Evolutionary conservation across 805 yeast species (phyloP).

Genomic region (Candida cerambycidarum): DNA sequence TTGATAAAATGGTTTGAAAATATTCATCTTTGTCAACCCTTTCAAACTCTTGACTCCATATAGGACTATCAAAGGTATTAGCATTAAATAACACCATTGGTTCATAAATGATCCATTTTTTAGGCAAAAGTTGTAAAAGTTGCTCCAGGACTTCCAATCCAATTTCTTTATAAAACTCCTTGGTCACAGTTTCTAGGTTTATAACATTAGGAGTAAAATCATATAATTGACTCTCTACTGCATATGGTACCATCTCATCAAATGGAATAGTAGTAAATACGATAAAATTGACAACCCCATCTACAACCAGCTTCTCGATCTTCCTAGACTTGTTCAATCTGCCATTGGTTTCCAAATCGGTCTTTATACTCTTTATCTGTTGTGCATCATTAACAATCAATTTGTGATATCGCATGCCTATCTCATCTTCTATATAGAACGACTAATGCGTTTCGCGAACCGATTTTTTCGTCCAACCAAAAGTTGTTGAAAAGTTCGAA

Average conservation of each 20-base stretch:
- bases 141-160: slow-evolving; percentile 1
- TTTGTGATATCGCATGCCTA: slow-evolving; percentile 8
- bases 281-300: background rate
- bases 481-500: slow-evolving; percentile 8
- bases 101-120: slow-evolving; percentile 61
- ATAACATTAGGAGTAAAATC: slow-evolving; percentile 4
- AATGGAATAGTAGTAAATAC: slow-evolving; percentile 4
- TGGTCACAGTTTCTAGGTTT: background rate
- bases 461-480: slow-evolving; percentile 16
- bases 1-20: slow-evolving; percentile 14
- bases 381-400: slow-evolving; percentile 1
- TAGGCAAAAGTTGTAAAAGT: slow-evolving; percentile 33
- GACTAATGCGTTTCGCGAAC: slow-evolving; percentile 5
- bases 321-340: slow-evolving; percentile 5
- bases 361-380: slow-evolving; percentile 3
- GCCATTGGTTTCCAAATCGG: slow-evolving; percentile 3
- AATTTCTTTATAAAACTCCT: background rate
- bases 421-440: slow-evolving; percentile 1
- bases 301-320: background rate
- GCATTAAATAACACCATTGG: slow-evolving; percentile 64
- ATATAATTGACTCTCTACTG: slow-evolving; percentile 8
- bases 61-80: slow-evolving; percentile 41
- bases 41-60: slow-evolving; percentile 28
- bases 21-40: slow-evolving; percentile 13
- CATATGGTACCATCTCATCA: slow-evolving; percentile 1